Evolutionary conservation across 306 rosid species (phyloP), one percentile per base, ranked within the genome.

Genomic region (Cicer yamashitae): DNA sequence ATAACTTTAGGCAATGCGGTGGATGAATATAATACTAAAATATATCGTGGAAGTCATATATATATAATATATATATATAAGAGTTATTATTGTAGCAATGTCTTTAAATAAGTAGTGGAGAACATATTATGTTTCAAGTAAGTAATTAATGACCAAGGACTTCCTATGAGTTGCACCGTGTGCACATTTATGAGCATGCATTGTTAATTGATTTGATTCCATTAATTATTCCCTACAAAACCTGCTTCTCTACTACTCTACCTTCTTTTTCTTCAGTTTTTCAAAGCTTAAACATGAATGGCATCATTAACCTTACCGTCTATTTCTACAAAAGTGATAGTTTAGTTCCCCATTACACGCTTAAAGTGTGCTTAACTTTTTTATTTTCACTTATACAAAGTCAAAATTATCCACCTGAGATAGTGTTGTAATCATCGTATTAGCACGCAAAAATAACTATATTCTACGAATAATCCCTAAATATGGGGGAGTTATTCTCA

Each of bases 331-430:
- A 65, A 78, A 41, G 70, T 62, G 76, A 71, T 79, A 11, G 69
- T 76, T 65, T 25, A 68, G 44, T 51, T 77, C 79, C 74, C 73
- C 60, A 63, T 73, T 77, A 22, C 79, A 58, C 10, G 64, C 80
- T 81, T 50, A 64, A 71, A 72, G 84, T 51, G 25, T 43, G 73
- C 17, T 51, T 53, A 40, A 44, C 56, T 62, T 67, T 71, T 5
- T 59, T 8, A 77, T 45, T 73, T 84, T 52, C 43, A 71, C 18
- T 43, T 22, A 75, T 45, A 11, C 41, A 20, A 80, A 83, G 92
- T 88, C 91, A 83, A 90, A 72, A 45, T 82, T 30, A 79, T 82
- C 88, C 89, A 82, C 89, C 87, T 34, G 52, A 18, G 70, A 70
- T 59, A 66, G 86, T 71, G 59, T 46, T 15, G 78, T 61, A 78